Evolutionary conservation across 495 filamentous ascomycete species (phyloP).

Genomic region (Hypoxylon fragiforme): DNA sequence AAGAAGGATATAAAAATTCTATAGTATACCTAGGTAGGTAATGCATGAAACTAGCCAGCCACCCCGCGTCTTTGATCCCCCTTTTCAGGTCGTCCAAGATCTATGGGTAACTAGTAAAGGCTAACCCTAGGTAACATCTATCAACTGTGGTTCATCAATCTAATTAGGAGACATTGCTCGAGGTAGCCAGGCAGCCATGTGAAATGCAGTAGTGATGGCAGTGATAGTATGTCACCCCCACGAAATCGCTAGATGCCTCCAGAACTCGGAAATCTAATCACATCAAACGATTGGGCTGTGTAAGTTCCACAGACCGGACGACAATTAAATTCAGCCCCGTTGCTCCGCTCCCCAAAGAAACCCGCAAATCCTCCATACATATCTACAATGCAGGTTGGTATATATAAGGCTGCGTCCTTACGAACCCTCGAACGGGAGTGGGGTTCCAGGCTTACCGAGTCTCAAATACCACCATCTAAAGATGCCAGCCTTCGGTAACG

Average conservation of each 20-base stretch:
- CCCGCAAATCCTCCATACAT: too few relatives aligned
- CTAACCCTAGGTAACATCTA: neutral
- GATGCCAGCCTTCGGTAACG: neutral
- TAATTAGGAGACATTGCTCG: conserved; percentile 14
- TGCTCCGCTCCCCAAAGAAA: too few relatives aligned
- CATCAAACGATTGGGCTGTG: neutral
- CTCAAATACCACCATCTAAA: neutral
- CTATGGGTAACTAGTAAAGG: neutral
- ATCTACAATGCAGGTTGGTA: neutral
- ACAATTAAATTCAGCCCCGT: neutral
- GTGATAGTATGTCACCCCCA: conserved; percentile 19
- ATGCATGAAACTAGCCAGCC: neutral
- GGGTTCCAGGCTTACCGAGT: neutral
- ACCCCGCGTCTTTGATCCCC: neutral
- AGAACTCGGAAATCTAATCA: neutral
- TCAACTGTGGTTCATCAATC: conserved; percentile 2
- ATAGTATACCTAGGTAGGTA: neutral
- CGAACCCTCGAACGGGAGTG: neutral
- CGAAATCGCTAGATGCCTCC: too few relatives aligned
- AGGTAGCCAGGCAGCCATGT: conserved; percentile 10
- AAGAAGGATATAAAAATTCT: neutral
- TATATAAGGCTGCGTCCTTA: neutral
- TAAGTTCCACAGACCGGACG: conserved; percentile 6
- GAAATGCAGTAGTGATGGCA: too few relatives aligned
- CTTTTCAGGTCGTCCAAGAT: neutral